A percentile compares a stretch with the other conserved stretches of the same genome.
Conservation (phyloP, 768 basidiomycete genomes). For the Tulasnella sp. region DNA sequence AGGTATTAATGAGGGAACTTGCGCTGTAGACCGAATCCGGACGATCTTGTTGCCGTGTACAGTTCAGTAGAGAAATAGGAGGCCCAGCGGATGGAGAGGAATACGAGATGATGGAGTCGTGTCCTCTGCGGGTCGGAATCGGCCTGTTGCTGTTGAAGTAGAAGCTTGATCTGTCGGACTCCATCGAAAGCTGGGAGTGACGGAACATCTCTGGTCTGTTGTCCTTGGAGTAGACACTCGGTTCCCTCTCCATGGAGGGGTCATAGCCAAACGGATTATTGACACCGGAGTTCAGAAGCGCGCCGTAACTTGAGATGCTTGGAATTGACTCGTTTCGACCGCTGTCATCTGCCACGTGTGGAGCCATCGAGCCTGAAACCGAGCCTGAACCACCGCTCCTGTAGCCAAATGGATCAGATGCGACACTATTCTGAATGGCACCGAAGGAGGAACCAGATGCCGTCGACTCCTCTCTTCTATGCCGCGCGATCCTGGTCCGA, state of each 20-base stretch:
- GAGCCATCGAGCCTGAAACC: neutral
- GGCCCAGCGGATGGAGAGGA: slow-evolving; percentile 39
- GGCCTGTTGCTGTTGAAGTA: slow-evolving; percentile 44
- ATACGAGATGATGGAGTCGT: slow-evolving; percentile 48
- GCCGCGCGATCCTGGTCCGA: neutral
- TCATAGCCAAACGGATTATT: slow-evolving; percentile 68
- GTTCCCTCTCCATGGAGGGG: slow-evolving; percentile 45
- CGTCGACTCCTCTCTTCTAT: neutral
- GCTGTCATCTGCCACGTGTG: too few species aligned
- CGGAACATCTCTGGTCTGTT: slow-evolving; percentile 38
- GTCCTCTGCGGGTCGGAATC: slow-evolving; percentile 30
- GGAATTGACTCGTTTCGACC: slow-evolving; percentile 35
- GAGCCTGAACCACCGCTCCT: neutral
- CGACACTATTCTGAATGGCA: neutral
- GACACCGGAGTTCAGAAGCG: slow-evolving; percentile 48
- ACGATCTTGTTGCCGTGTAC: slow-evolving; percentile 27
- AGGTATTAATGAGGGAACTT: slow-evolving; percentile 47
- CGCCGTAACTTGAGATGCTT: slow-evolving; percentile 69
- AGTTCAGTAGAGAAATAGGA: slow-evolving; percentile 62
- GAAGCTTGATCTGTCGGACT: slow-evolving; percentile 69
- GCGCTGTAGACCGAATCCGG: slow-evolving; percentile 30
- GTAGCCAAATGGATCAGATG: slow-evolving; percentile 2
- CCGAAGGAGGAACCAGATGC: slow-evolving; percentile 1
- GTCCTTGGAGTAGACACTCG: slow-evolving; percentile 44
- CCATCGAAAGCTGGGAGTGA: slow-evolving; percentile 41